These are phyloP conservation scores for Sicyos baderoa DNA, from an alignment of 306 rosid species.

Conservation along the genomic window DNA sequence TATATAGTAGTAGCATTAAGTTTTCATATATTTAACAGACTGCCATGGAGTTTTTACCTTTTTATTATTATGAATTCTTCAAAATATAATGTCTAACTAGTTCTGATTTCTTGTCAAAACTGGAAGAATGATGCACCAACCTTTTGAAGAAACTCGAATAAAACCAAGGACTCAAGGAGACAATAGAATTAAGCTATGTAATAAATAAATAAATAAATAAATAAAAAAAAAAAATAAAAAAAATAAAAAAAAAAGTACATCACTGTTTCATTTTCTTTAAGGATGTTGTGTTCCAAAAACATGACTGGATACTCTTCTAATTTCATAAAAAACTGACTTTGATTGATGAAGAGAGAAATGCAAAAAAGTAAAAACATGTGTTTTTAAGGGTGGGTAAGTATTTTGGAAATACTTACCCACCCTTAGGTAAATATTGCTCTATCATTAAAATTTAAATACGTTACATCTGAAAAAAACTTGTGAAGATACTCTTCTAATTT, in stretches of 20 bases:
- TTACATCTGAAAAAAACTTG: background rate
- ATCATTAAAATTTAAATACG: constrained; percentile 3
- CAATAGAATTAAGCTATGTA: constrained; percentile 3
- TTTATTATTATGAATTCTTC: background rate
- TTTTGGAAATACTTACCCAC: no score
- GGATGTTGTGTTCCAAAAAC: constrained; percentile 9
- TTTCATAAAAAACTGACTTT: no score
- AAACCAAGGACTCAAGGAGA: background rate
- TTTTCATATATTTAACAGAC: background rate
- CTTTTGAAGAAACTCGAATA: background rate
- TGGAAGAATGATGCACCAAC: background rate
- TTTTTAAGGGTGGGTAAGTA: no score
- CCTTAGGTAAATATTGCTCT: no score
- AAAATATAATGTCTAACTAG: background rate
- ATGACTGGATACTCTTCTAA: no score
- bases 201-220: no score
- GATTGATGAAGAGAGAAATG: no score
- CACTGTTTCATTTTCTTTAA: background rate
- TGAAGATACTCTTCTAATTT: background rate
- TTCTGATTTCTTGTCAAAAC: background rate
- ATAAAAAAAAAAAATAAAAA: no score
- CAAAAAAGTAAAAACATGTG: no score
- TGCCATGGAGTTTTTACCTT: background rate
- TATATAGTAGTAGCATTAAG: background rate
- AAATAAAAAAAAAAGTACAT: background rate